Conservation (phyloP, 257 asterid species). For the Fraxinus cuspidata region DNA sequence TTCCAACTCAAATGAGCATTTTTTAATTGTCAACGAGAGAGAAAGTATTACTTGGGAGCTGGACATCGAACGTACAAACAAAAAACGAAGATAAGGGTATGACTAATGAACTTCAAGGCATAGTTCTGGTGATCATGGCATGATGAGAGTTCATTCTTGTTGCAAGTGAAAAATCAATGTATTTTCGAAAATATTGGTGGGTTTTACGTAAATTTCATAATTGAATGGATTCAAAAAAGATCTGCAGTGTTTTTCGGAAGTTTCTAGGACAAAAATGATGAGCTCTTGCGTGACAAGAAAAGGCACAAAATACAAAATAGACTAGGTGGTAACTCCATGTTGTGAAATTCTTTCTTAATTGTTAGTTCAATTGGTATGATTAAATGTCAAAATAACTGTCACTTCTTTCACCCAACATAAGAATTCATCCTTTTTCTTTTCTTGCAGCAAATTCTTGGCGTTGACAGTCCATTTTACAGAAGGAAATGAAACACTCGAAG, state of each 20-base stretch:
- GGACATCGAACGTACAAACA: no score
- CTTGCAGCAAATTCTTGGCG: conserved; percentile 25
- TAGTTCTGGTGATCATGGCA: background rate
- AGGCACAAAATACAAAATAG: background rate
- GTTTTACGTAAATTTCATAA: background rate
- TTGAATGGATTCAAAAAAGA: background rate
- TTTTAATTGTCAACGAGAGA: no score
- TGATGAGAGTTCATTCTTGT: background rate
- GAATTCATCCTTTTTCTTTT: conserved; percentile 3
- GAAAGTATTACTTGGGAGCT: no score
- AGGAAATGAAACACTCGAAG: background rate
- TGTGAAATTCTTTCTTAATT: background rate
- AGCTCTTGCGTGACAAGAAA: conserved; percentile 19
- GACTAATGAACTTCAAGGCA: background rate
- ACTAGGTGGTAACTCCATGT: conserved; percentile 7
- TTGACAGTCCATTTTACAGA: conserved; percentile 8
- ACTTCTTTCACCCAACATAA: background rate
- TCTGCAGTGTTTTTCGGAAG: conserved; percentile 16
- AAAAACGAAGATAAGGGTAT: no score
- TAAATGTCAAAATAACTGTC: conserved; percentile 21
- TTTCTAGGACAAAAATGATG: conserved; percentile 14
- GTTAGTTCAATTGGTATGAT: conserved; percentile 7
- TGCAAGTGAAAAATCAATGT: background rate
- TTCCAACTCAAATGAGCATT: no score
- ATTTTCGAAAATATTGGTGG: background rate